Base-by-base conservation (phyloP, 2,329 filamentous ascomycete species). In the Nigrospora sphaerica region DNA sequence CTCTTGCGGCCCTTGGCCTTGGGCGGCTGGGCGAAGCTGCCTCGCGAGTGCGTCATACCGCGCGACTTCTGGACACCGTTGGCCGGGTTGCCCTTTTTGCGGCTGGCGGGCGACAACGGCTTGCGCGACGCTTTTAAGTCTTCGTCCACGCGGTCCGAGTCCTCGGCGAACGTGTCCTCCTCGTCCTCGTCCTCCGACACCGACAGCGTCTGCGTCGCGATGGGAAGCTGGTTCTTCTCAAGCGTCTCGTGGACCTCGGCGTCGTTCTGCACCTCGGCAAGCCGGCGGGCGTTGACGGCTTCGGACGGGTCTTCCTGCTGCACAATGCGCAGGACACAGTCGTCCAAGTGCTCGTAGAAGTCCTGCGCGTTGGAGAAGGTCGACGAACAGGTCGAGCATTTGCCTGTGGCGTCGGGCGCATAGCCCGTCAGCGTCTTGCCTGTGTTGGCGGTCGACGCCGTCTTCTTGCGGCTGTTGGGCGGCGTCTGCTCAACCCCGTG, bases 281-380 rank as follows among this genome's bases (percentile, higher is more conserved):
- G 69, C 44, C 81, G 80, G 59, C 78, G 76, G 2, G 80, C 81
- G 59, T 86, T 86, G 68, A 85, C 80, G 16, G 79, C 80, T 67
- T 85, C 82, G 23, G 80, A 75, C 4, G 82, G 82, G 54, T 86
- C 83, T 62, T 85, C 81, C 63, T 85, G 81, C 63, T 86, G 82
- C 23, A 86, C 83, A 57, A 85, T 85, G 62, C 81, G 80, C 53
- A 86, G 70, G 50, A 86, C 83, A 60, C 83, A 86, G 68, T 86
- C 82, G 57, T 86, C 92, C 62, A 97, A 74, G 77, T 97, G 92
- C 77, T 97, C 93, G 66, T 97, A 97, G 70, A 97, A 97, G 70
- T 97, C 92, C 65, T 97, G 92, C 6, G 91, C 90, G 59, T 89
- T 95, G 70, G 80, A 81, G 68, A 97, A 97, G 12, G 86, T 95